Evolutionary conservation across 345 rosid species (phyloP).

Genomic region (Arabidopsis arenosa): DNA sequence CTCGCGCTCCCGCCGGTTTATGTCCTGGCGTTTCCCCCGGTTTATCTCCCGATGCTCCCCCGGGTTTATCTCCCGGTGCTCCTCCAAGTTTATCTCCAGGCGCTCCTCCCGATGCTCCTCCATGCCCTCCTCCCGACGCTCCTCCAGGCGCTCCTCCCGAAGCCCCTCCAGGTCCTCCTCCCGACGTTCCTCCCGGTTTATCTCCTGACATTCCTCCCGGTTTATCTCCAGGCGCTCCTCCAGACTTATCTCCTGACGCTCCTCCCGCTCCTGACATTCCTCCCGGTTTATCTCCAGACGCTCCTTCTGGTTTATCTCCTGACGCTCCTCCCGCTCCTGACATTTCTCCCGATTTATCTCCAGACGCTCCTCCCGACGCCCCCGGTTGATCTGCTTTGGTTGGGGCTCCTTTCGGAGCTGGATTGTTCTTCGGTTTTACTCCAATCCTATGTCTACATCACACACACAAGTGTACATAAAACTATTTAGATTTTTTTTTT

Average conservation of each 20-base stretch:
- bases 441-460: slow-evolving; percentile 31
- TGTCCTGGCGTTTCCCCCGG: background rate
- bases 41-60: background rate
- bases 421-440: slow-evolving; percentile 32
- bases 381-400: background rate
- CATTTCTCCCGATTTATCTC: background rate
- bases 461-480: slow-evolving; percentile 13
- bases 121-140: background rate
- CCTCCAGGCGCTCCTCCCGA: background rate
- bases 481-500: background rate
- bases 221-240: background rate
- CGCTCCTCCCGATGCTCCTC: background rate
- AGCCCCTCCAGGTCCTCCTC: background rate
- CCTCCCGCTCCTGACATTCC: background rate
- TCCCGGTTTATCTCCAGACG: background rate
- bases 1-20: background rate
- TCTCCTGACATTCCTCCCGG: background rate
- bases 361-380: background rate
- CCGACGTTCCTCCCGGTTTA: background rate
- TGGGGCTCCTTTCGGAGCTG: slow-evolving; percentile 39
- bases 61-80: background rate
- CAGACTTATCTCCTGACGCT: background rate
- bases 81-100: background rate
- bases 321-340: background rate
- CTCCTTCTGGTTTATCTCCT: background rate